Percentiles rank a stretch among this genome's conserved stretches.
Conservation (phyloP, 2,329 filamentous ascomycete species). For the Arthrobotrys musiformis region DNA sequence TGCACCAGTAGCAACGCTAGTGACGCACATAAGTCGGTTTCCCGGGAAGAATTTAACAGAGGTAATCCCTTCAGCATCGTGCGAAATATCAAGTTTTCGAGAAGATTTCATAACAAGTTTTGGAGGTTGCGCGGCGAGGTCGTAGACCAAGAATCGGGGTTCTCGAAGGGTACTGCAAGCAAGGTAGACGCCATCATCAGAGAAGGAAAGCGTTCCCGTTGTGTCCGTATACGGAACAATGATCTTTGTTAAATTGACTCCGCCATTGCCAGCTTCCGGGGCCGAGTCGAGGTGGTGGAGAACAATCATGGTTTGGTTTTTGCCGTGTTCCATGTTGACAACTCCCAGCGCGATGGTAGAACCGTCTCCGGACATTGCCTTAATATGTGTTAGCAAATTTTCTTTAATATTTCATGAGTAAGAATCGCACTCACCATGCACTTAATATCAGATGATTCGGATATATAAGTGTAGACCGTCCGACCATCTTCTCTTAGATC, state of each 20-base stretch:
- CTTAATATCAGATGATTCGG: constrained; percentile 54
- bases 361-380: constrained; percentile 53
- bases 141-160: constrained; percentile 52
- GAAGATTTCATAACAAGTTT: constrained; percentile 55
- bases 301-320: constrained; percentile 54
- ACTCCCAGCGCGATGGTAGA: constrained; percentile 48
- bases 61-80: constrained; percentile 53
- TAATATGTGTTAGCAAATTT: neutral
- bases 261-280: constrained; percentile 23
- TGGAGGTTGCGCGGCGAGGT: constrained; percentile 50
- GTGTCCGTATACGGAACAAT: constrained; percentile 50
- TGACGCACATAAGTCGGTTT: constrained; percentile 52
- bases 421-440: constrained; percentile 40
- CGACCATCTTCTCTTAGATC: constrained; percentile 44
- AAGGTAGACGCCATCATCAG: constrained; percentile 52
- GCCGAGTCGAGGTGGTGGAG: constrained; percentile 51
- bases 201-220: constrained; percentile 44
- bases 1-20: constrained; percentile 48
- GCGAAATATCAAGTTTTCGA: constrained; percentile 55
- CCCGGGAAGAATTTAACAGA: constrained; percentile 55
- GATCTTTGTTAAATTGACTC: constrained; percentile 41
- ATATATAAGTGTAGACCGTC: constrained; percentile 53
- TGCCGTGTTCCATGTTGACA: constrained; percentile 54
- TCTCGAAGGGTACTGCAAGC: constrained; percentile 53
- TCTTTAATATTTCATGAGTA: neutral